Conservation (phyloP, 2,329 filamentous ascomycete genomes). For the Colletotrichum kahawae region DNA sequence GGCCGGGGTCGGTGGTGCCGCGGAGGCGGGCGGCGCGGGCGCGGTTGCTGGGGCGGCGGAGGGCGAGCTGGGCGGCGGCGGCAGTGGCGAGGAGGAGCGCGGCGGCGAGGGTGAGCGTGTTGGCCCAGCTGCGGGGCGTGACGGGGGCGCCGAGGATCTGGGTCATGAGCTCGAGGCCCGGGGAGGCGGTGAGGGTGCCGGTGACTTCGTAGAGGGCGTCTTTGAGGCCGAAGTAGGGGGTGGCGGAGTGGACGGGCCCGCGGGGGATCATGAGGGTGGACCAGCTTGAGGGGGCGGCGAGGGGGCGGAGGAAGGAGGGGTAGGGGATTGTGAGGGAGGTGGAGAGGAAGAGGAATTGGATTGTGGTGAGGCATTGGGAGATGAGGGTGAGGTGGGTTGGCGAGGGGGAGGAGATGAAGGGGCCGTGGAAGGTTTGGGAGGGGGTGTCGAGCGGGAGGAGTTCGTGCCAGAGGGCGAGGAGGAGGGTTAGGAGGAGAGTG, state of each 20-base stretch:
- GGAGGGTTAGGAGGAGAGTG: neutral
- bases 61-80: slow-evolving; percentile 54
- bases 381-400: neutral
- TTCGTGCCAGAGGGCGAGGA: neutral
- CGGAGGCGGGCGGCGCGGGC: slow-evolving; percentile 48
- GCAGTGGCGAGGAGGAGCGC: slow-evolving; percentile 62
- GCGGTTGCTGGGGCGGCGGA: slow-evolving; percentile 44
- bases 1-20: neutral
- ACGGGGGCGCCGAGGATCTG: slow-evolving; percentile 70
- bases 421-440: neutral
- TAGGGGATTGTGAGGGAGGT: slow-evolving; percentile 73
- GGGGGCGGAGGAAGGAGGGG: slow-evolving; percentile 75
- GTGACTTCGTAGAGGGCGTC: slow-evolving; percentile 70
- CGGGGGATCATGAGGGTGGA: slow-evolving; percentile 65
- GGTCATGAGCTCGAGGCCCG: slow-evolving; percentile 68
- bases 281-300: slow-evolving; percentile 70
- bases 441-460: neutral
- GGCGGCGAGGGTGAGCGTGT: slow-evolving; percentile 68
- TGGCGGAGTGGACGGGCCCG: slow-evolving; percentile 27
- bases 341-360: slow-evolving; percentile 76
- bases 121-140: slow-evolving; percentile 70
- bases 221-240: slow-evolving; percentile 31
- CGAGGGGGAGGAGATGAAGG: neutral
- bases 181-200: slow-evolving; percentile 59
- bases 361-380: slow-evolving; percentile 60